These are phyloP conservation scores for Talaromyces rugulosus DNA, from an alignment of 2,329 filamentous ascomycete genomes.

Conservation along the genomic window DNA sequence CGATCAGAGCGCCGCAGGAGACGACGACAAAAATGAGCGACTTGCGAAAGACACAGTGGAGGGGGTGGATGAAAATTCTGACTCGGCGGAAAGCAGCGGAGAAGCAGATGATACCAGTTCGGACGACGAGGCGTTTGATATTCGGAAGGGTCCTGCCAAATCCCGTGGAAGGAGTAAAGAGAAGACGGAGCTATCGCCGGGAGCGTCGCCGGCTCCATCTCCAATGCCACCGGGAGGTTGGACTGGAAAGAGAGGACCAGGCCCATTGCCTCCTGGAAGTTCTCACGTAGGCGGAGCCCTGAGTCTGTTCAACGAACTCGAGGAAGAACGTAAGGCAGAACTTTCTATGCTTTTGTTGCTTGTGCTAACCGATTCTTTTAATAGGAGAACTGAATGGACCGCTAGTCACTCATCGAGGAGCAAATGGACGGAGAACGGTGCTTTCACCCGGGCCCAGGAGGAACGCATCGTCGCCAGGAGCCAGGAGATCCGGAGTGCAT, in stretches of 20 bases:
- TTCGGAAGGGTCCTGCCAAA: slow-evolving; percentile 35
- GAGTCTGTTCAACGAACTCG: slow-evolving; percentile 68
- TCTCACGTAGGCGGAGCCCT: slow-evolving; percentile 41
- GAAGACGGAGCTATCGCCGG: slow-evolving; percentile 12
- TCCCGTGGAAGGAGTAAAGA: slow-evolving; percentile 27
- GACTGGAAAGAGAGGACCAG: slow-evolving; percentile 26
- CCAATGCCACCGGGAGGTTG: slow-evolving; percentile 28
- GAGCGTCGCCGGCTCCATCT: slow-evolving; percentile 7
- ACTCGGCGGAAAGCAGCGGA: slow-evolving; percentile 64
- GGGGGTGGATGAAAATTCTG: slow-evolving; percentile 53
- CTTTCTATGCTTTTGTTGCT: not conserved
- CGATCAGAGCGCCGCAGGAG: not conserved
- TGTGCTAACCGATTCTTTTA: not conserved
- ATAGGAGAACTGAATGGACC: slow-evolving; percentile 11
- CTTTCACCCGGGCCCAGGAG: slow-evolving; percentile 32
- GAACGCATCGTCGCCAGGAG: not conserved
- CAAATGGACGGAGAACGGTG: slow-evolving; percentile 55
- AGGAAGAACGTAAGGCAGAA: slow-evolving; percentile 67
- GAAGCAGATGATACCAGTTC: slow-evolving; percentile 53
- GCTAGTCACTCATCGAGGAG: slow-evolving; percentile 11
- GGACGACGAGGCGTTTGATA: slow-evolving; percentile 59
- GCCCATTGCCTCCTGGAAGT: slow-evolving; percentile 10
- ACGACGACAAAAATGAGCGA: slow-evolving; percentile 47
- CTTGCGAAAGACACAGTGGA: slow-evolving; percentile 68
- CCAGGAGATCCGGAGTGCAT: slow-evolving; percentile 58